A percentile compares a stretch with the other conserved stretches of the same genome.
Conservation (phyloP, 768 basidiomycete genomes). For the Pisolithus tinctorius region DNA sequence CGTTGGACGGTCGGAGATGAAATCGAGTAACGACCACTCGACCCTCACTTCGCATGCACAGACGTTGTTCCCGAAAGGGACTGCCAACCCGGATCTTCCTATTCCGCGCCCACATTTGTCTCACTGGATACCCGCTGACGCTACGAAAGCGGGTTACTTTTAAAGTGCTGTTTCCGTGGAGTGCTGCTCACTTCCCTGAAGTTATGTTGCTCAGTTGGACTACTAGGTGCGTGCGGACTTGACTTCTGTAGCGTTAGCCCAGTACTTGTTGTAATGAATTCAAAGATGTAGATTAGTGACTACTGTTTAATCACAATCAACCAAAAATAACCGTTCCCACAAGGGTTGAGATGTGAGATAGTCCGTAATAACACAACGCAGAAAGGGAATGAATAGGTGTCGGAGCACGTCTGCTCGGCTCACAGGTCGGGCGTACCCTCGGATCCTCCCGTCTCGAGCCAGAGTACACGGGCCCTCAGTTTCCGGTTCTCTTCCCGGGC, state of each 20-base stretch:
- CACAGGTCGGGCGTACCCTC: conserved; percentile 24
- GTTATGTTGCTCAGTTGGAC: background rate
- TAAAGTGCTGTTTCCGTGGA: background rate
- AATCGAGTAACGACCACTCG: conserved; percentile 13
- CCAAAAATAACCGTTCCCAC: conserved; percentile 1
- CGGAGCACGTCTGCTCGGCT: conserved; percentile 4
- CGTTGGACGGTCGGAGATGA: conserved; percentile 25
- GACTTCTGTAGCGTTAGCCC: background rate
- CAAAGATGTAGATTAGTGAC: background rate
- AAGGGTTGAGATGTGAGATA: background rate
- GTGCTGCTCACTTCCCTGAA: background rate
- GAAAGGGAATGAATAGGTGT: background rate
- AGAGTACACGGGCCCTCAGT: conserved; percentile 37
- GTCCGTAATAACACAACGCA: background rate
- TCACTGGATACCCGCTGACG: conserved; percentile 48
- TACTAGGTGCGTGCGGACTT: background rate
- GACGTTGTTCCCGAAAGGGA: conserved; percentile 33
- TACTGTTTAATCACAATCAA: conserved; percentile 3
- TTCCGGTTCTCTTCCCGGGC: conserved; percentile 48
- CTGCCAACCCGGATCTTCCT: conserved; percentile 46
- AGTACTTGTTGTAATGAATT: background rate
- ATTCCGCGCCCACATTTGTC: conserved; percentile 47
- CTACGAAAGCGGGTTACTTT: conserved; percentile 12
- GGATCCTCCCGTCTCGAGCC: conserved; percentile 28
- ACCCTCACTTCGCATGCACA: conserved; percentile 9